These are phyloP conservation scores for Eucalyptus tenuipes DNA, from an alignment of 345 rosid genomes.

Conservation along the genomic window DNA sequence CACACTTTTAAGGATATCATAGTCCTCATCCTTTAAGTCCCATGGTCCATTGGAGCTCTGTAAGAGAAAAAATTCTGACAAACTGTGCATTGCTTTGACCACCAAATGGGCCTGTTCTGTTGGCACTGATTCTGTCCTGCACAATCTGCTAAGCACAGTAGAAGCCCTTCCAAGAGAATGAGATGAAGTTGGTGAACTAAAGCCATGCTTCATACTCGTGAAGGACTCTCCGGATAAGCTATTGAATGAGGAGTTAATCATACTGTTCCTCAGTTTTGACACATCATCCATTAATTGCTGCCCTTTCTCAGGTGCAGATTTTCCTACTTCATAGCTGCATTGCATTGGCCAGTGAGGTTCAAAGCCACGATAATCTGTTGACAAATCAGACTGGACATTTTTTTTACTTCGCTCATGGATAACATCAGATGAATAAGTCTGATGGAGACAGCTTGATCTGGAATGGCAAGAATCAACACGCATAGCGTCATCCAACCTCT, in stretches of 20 bases:
- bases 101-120: slow-evolving; percentile 12
- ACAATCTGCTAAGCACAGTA: background rate
- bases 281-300: background rate
- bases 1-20: slow-evolving; percentile 40
- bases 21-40: slow-evolving; percentile 39
- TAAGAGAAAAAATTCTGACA: slow-evolving; percentile 62
- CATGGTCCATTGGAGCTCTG: slow-evolving; percentile 43
- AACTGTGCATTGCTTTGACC: slow-evolving; percentile 42
- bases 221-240: slow-evolving; percentile 24
- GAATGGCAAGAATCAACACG: background rate
- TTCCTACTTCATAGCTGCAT: slow-evolving; percentile 4
- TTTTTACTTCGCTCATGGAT: slow-evolving; percentile 2
- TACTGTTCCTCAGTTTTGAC: slow-evolving; percentile 10
- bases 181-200: slow-evolving; percentile 5
- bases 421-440: background rate
- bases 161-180: slow-evolving; percentile 21
- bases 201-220: slow-evolving; percentile 12
- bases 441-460: background rate
- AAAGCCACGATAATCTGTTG: slow-evolving; percentile 4
- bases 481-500: slow-evolving; percentile 3
- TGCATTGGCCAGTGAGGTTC: slow-evolving; percentile 5
- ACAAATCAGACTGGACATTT: slow-evolving; percentile 1
- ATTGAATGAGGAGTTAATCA: slow-evolving; percentile 10
- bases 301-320: slow-evolving; percentile 7
- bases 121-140: slow-evolving; percentile 4